Conservation (phyloP, 1,284 basidiomycete species). For the Hypsizygus ulmarius region DNA sequence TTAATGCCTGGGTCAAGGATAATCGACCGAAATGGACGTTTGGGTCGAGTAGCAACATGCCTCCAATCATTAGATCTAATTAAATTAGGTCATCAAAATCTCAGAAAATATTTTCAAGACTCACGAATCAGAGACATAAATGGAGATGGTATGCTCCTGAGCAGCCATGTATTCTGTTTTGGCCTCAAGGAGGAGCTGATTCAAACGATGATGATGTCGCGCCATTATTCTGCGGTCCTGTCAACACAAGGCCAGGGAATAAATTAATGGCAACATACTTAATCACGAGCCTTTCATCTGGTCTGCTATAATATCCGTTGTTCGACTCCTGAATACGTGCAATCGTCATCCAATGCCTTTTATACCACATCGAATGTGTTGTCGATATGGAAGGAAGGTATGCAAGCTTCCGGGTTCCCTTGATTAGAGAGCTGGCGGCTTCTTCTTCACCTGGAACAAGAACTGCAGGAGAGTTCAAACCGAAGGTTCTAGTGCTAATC, state of each 20-base stretch:
- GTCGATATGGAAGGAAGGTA: conserved; percentile 47
- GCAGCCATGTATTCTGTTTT: conserved; percentile 50
- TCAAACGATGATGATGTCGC: conserved; percentile 44
- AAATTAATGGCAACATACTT: conserved; percentile 28
- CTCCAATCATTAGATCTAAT: conserved; percentile 47
- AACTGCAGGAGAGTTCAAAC: conserved; percentile 32
- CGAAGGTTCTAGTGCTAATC: conserved; percentile 43
- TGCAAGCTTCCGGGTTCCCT: conserved; percentile 35
- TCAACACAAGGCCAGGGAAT: not conserved
- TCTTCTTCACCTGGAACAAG: conserved; percentile 37
- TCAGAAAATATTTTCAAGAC: conserved; percentile 12
- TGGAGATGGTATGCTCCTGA: conserved; percentile 50
- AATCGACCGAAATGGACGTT: conserved; percentile 63
- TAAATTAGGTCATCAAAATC: not conserved
- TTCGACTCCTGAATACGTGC: conserved; percentile 34
- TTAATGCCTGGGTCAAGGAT: conserved; percentile 65
- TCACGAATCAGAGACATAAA: conserved; percentile 53
- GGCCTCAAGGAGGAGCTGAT: conserved; percentile 53
- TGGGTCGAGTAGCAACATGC: conserved; percentile 54
- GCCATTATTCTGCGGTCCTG: conserved; percentile 45
- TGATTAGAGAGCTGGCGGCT: conserved; percentile 26
- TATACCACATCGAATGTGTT: conserved; percentile 50
- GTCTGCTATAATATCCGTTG: conserved; percentile 31
- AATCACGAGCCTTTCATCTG: conserved; percentile 35
- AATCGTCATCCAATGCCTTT: conserved; percentile 45